Conservation (phyloP, 176 grass and related monocot genomes). For the Neostapfia colusana region DNA sequence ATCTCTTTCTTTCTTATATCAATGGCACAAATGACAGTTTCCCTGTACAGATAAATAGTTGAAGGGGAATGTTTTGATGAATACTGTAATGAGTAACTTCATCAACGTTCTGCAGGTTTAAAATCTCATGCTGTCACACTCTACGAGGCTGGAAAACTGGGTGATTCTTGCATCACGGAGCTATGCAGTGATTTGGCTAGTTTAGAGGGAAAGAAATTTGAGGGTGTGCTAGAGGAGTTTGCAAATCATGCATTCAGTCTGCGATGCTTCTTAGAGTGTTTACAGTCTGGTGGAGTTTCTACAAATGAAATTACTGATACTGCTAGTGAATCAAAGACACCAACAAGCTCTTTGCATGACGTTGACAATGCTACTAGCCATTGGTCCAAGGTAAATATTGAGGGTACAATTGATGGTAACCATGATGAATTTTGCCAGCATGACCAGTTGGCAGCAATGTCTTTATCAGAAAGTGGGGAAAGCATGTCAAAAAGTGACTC, state of each 20-base stretch:
- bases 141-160: constrained; percentile 97
- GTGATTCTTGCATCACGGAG: constrained; percentile 82
- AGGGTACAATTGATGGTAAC: constrained; percentile 24
- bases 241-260: constrained; percentile 97
- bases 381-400: constrained; percentile 38
- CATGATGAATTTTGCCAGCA: constrained; percentile 25
- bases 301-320: constrained; percentile 32
- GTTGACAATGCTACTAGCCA: constrained; percentile 35
- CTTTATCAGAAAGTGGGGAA: constrained; percentile 36
- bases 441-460: background rate
- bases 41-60: constrained; percentile 8
- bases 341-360: constrained; percentile 39
- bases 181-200: constrained; percentile 87
- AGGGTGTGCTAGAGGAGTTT: constrained; percentile 95
- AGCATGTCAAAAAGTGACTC: constrained; percentile 16
- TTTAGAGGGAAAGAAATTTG: constrained; percentile 93
- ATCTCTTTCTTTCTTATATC: constrained; percentile 20
- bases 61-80: constrained; percentile 17
- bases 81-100: constrained; percentile 20
- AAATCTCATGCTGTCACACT: constrained; percentile 98
- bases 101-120: constrained; percentile 65
- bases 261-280: constrained; percentile 79
- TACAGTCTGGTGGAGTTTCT: constrained; percentile 78
- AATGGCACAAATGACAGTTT: constrained; percentile 14
- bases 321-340: constrained; percentile 40